Percentiles rank a stretch among this genome's conserved stretches.
Evolutionary conservation across 2,329 filamentous ascomycete genomes (phyloP).

Genomic region (Microthyrium microscopicum): DNA sequence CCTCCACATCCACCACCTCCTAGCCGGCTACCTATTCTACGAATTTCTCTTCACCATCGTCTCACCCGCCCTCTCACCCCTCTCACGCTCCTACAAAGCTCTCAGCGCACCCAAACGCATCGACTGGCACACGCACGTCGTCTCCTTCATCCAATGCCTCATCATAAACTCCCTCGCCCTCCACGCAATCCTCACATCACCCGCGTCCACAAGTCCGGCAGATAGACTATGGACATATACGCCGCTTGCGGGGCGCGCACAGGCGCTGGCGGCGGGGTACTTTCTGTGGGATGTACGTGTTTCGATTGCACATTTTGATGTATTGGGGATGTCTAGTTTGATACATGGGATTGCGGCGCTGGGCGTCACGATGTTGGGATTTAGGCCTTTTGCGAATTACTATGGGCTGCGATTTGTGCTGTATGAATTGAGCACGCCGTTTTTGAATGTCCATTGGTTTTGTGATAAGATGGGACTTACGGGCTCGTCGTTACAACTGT

Average conservation of each 20-base stretch:
- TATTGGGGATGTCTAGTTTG: slow-evolving; percentile 59
- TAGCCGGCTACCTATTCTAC: slow-evolving; percentile 51
- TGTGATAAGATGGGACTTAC: slow-evolving; percentile 75
- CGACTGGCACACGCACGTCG: slow-evolving; percentile 77
- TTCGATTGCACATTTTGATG: slow-evolving; percentile 47
- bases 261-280: slow-evolving; percentile 63
- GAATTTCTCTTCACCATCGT: slow-evolving; percentile 48
- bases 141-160: slow-evolving; percentile 59
- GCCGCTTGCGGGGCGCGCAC: slow-evolving; percentile 54
- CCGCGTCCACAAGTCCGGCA: slow-evolving; percentile 43
- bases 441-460: slow-evolving; percentile 85
- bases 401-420: slow-evolving; percentile 70
- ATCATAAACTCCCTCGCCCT: slow-evolving; percentile 57
- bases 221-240: slow-evolving; percentile 63
- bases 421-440: slow-evolving; percentile 73
- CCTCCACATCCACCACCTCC: slow-evolving; percentile 61
- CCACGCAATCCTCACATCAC: slow-evolving; percentile 52
- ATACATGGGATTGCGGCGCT: slow-evolving; percentile 62
- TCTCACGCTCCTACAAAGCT: slow-evolving; percentile 46
- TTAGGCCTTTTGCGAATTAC: slow-evolving; percentile 69
- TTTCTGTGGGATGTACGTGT: slow-evolving; percentile 70
- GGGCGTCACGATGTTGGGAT: slow-evolving; percentile 59
- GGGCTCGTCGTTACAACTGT: slow-evolving; percentile 47
- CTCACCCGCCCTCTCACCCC: slow-evolving; percentile 52
- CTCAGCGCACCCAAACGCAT: slow-evolving; percentile 48